These are phyloP conservation scores for Apiotrichum mycotoxinovorans DNA, from an alignment of 1,284 basidiomycete species.

Conservation along the genomic window DNA sequence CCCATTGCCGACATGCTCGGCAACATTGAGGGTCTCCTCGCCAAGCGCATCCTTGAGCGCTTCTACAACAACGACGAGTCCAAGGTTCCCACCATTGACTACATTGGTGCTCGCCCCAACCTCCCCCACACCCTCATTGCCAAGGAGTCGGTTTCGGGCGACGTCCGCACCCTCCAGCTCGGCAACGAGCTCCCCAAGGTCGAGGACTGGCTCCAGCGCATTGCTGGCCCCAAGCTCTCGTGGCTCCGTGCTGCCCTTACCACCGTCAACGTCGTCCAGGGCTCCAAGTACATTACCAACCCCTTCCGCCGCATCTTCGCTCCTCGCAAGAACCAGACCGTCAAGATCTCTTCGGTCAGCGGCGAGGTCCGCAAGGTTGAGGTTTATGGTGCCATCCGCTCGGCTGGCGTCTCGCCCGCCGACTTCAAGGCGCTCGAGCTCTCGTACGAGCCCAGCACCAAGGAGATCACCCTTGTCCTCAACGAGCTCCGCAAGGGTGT, in stretches of 20 bases:
- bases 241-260: slow-evolving; percentile 87
- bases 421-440: slow-evolving; percentile 83
- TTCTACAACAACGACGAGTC: slow-evolving; percentile 75
- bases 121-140: slow-evolving; percentile 54
- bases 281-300: slow-evolving; percentile 78
- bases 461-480: slow-evolving; percentile 68
- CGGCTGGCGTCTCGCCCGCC: slow-evolving; percentile 58
- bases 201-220: slow-evolving; percentile 74
- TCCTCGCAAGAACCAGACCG: slow-evolving; percentile 74
- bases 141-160: slow-evolving; percentile 54
- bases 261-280: slow-evolving; percentile 79
- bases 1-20: slow-evolving; percentile 89
- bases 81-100: slow-evolving; percentile 79
- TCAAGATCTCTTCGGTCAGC: slow-evolving; percentile 57
- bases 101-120: slow-evolving; percentile 62
- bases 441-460: slow-evolving; percentile 57
- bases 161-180: slow-evolving; percentile 60
- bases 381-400: slow-evolving; percentile 74
- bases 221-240: slow-evolving; percentile 73
- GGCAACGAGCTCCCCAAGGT: slow-evolving; percentile 59
- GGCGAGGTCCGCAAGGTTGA: slow-evolving; percentile 55
- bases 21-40: slow-evolving; percentile 74
- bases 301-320: slow-evolving; percentile 81
- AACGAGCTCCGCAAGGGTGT: slow-evolving; percentile 77
- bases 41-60: slow-evolving; percentile 73